Evolutionary conservation across 192 early-diverging fungal species (phyloP), one percentile per base, ranked within the genome.

Genomic region (Rhizoclosmatium globosum): DNA sequence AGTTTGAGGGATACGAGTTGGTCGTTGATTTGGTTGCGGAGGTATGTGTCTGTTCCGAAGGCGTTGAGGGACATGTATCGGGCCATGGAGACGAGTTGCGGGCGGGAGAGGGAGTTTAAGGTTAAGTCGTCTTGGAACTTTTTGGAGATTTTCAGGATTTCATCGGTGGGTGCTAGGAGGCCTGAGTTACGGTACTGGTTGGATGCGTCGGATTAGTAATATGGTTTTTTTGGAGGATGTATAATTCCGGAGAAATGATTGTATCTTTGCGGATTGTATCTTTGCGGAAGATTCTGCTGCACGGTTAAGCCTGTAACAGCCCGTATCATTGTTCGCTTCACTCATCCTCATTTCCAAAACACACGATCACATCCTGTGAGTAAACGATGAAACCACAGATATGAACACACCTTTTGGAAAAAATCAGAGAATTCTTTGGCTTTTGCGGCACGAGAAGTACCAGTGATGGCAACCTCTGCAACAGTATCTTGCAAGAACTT

Each of bases 1-100:
- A 90, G 88, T 61, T 94, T 91, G 73, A 99, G 93, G 64, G 94
- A 91, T 48, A 87, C 86, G 90, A 98, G 94, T 71, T 92, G 89
- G 74, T 93, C 92, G 31, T 95, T 92, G 79, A 99, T 95, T 83
- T 95, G 95, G 86, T 95, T 93, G 71, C 95, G 92, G 71, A 99
- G 90, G 81, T 95, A 97, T 65, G 94, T 92, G 85, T 99, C 97
- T n/a, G 96, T 97, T 47, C 97, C 97, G 83, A 98, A 99, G n/a
- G 94, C 93, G 66, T 95, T 96, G 71, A 97, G 89, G 74, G 92
- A 92, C 96, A 99, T 96, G 87, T 95, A 99, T 68, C 94, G 91
- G 79, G 93, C 94, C 92, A 99, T 96, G 83, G 92, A 93, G 46
- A 97, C 95, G 23, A 99, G 90, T 85, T 99, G 97, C 47, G 95